Evolutionary conservation across 2,329 filamentous ascomycete genomes (phyloP).

Genomic region (Sphaerulina populicola): DNA sequence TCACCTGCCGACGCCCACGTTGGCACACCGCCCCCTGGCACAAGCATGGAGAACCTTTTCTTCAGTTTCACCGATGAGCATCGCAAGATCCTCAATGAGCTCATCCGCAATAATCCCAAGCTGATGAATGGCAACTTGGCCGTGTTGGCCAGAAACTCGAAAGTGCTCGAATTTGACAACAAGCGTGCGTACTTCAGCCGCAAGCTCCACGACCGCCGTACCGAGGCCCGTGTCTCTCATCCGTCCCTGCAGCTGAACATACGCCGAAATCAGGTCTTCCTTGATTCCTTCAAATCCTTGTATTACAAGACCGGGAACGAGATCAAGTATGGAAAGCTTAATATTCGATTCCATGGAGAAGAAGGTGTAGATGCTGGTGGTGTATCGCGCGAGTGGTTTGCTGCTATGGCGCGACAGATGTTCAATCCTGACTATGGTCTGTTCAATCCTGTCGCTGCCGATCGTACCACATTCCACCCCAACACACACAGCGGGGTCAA

Average conservation of each 20-base stretch:
- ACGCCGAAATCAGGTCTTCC: slow-evolving; percentile 89
- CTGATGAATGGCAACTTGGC: slow-evolving; percentile 98
- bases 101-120: slow-evolving; percentile 93
- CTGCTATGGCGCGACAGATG: slow-evolving; percentile 94
- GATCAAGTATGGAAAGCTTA: slow-evolving; percentile 98
- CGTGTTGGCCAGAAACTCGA: slow-evolving; percentile 92
- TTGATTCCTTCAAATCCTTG: slow-evolving; percentile 95
- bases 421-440: slow-evolving; percentile 97
- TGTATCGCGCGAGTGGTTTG: slow-evolving; percentile 98
- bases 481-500: slow-evolving; percentile 93
- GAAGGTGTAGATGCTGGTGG: slow-evolving; percentile 96
- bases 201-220: slow-evolving; percentile 69
- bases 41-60: slow-evolving; percentile 80
- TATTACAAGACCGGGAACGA: slow-evolving; percentile 96
- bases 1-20: slow-evolving; percentile 35
- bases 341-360: slow-evolving; percentile 93
- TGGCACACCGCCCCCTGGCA: slow-evolving; percentile 69
- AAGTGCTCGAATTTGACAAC: slow-evolving; percentile 98
- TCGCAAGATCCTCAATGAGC: slow-evolving; percentile 92
- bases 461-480: slow-evolving; percentile 96
- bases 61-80: slow-evolving; percentile 97
- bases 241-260: slow-evolving; percentile 78
- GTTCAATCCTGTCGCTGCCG: slow-evolving; percentile 92
- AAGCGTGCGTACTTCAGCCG: slow-evolving; percentile 98
- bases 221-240: slow-evolving; percentile 62